Percentiles rank a stretch among this genome's conserved stretches.
Evolutionary conservation across 805 yeast genomes (phyloP).

Genomic region (Hanseniaspora guilliermondii): DNA sequence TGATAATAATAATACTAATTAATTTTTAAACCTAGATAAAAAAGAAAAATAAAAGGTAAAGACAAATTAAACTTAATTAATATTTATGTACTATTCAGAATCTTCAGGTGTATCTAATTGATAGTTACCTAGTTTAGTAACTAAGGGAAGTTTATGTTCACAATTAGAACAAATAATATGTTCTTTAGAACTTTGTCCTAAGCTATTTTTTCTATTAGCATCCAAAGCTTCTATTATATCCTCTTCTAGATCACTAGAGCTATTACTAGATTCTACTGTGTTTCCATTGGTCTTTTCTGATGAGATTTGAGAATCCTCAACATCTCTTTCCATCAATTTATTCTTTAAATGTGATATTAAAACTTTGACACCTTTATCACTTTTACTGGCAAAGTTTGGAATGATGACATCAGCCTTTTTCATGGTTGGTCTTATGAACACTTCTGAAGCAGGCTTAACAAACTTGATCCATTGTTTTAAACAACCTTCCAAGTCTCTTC

Average conservation of each 20-base stretch:
- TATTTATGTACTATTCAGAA: background rate
- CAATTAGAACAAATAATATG: constrained; percentile 6
- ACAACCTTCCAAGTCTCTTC: constrained; percentile 71
- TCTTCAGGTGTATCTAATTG: constrained; percentile 12
- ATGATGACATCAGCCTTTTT: constrained; percentile 70
- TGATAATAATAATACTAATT: too few species aligned
- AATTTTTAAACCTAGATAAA: background rate
- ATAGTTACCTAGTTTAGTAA: constrained; percentile 1
- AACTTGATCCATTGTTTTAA: constrained; percentile 79
- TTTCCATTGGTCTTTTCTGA: background rate
- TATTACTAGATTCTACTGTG: background rate
- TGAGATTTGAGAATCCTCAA: constrained; percentile 16
- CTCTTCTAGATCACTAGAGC: constrained; percentile 3
- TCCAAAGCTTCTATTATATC: constrained; percentile 15
- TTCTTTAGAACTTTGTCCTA: background rate
- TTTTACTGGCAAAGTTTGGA: constrained; percentile 76
- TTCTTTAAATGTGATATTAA: constrained; percentile 67
- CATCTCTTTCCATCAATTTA: constrained; percentile 54
- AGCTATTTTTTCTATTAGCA: constrained; percentile 17
- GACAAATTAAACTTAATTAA: too few species aligned
- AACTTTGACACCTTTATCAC: constrained; percentile 63
- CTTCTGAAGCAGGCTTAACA: constrained; percentile 85
- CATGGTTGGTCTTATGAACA: constrained; percentile 64
- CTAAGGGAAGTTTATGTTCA: constrained; percentile 6
- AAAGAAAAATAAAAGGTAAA: background rate